Conservation (phyloP, 345 rosid species). For the Carallia pectinifolia region DNA sequence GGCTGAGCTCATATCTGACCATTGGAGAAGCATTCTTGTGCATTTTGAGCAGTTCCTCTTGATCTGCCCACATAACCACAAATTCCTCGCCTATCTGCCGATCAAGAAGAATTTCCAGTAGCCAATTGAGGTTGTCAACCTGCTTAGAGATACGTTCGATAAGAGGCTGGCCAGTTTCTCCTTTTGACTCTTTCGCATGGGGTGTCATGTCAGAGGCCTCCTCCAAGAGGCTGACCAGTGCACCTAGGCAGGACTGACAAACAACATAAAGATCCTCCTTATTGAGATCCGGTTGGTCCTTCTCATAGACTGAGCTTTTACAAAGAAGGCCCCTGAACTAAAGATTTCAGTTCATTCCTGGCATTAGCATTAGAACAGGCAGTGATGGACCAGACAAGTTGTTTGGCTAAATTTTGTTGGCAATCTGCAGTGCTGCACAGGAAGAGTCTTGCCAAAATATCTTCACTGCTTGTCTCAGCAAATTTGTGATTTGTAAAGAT, state of each 20-base stretch:
- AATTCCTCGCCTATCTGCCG: slow-evolving; percentile 80
- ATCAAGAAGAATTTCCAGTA: slow-evolving; percentile 77
- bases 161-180: slow-evolving; percentile 53
- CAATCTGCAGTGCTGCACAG: slow-evolving; percentile 34
- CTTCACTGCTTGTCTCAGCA: slow-evolving; percentile 50
- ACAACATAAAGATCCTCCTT: slow-evolving; percentile 66
- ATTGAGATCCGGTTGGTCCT: slow-evolving; percentile 61
- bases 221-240: slow-evolving; percentile 50
- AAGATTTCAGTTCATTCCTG: slow-evolving; percentile 72
- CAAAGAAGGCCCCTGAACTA: slow-evolving; percentile 84
- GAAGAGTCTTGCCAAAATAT: slow-evolving; percentile 64
- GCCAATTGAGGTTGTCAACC: slow-evolving; percentile 85
- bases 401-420: slow-evolving; percentile 56
- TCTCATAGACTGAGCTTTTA: slow-evolving; percentile 88
- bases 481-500: slow-evolving; percentile 54
- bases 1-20: slow-evolving; percentile 87
- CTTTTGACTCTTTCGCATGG: slow-evolving; percentile 16
- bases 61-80: slow-evolving; percentile 70
- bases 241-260: slow-evolving; percentile 55
- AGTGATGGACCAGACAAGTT: slow-evolving; percentile 72
- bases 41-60: slow-evolving; percentile 49
- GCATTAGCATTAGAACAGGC: slow-evolving; percentile 58
- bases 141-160: slow-evolving; percentile 69
- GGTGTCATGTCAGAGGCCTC: slow-evolving; percentile 42
- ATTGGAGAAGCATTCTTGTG: slow-evolving; percentile 72